phyloP scores from a whole-genome alignment of 495 filamentous ascomycete species.

The Pyronema omphalodes region DNA sequence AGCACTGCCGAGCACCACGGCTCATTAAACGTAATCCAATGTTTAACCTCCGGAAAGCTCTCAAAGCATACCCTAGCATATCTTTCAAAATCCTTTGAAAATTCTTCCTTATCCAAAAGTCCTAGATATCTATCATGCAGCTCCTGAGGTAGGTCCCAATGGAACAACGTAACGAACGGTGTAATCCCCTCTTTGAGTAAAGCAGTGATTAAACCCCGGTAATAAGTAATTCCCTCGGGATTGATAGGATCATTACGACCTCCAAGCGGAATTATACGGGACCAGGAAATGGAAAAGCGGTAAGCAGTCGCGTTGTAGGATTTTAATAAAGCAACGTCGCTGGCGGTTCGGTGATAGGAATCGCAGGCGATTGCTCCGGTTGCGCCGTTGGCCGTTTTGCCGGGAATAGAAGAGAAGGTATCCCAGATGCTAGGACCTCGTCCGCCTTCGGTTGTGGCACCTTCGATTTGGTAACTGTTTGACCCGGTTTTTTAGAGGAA shows the following conservation, averaged over 20 bases:
- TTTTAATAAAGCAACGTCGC: conserved; percentile 22
- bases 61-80: conserved; percentile 34
- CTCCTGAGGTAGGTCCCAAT: conserved; percentile 37
- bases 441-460: conserved; percentile 29
- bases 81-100: conserved; percentile 33
- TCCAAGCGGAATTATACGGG: conserved; percentile 25
- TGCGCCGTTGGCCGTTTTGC: conserved; percentile 21
- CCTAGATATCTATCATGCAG: conserved; percentile 36
- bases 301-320: conserved; percentile 24
- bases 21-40: conserved; percentile 42
- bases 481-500: neutral
- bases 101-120: conserved; percentile 34
- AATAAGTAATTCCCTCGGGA: conserved; percentile 32
- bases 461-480: conserved; percentile 31
- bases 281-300: conserved; percentile 27
- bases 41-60: conserved; percentile 32
- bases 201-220: conserved; percentile 32
- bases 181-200: conserved; percentile 33
- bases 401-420: conserved; percentile 23
- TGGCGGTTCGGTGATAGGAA: conserved; percentile 22
- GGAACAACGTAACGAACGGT: conserved; percentile 35
- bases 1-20: conserved; percentile 33
- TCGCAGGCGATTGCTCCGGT: conserved; percentile 25
- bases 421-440: conserved; percentile 29
- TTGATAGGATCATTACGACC: conserved; percentile 26